These are phyloP conservation scores for Funneliformis caledonium DNA, from an alignment of 371 early-diverging fungal genomes.

Conservation along the genomic window DNA sequence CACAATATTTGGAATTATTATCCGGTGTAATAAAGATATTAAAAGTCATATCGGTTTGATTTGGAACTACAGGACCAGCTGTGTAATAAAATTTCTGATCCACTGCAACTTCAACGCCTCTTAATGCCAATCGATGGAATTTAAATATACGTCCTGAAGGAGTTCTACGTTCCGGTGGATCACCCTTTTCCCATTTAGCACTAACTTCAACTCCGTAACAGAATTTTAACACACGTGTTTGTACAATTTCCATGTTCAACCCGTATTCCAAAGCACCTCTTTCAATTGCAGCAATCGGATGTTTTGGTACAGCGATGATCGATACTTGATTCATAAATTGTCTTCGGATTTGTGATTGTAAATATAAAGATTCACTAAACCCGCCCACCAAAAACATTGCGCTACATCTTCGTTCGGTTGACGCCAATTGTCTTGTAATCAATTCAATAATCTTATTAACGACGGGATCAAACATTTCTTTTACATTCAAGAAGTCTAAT, in stretches of 20 bases:
- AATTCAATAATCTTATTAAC: conserved; percentile 46
- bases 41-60: conserved; percentile 40
- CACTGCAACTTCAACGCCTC: conserved; percentile 36
- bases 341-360: conserved; percentile 43
- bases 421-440: conserved; percentile 45
- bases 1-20: conserved; percentile 38
- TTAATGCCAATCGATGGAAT: conserved; percentile 36
- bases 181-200: conserved; percentile 33
- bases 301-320: conserved; percentile 46
- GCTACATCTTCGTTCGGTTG: conserved; percentile 41
- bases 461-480: conserved; percentile 49
- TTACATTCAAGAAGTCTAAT: conserved; percentile 21
- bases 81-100: conserved; percentile 39
- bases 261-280: conserved; percentile 45
- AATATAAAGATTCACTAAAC: conserved; percentile 46
- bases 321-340: conserved; percentile 43
- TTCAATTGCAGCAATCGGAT: conserved; percentile 47
- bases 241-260: conserved; percentile 36
- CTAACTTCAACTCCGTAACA: conserved; percentile 40
- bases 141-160: conserved; percentile 34
- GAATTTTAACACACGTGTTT: conserved; percentile 38
- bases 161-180: conserved; percentile 40
- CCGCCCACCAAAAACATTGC: conserved; percentile 49
- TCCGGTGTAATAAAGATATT: conserved; percentile 39
- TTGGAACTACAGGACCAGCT: conserved; percentile 36